These are phyloP conservation scores for Linum tenue DNA, from an alignment of 345 rosid species.

Conservation along the genomic window DNA sequence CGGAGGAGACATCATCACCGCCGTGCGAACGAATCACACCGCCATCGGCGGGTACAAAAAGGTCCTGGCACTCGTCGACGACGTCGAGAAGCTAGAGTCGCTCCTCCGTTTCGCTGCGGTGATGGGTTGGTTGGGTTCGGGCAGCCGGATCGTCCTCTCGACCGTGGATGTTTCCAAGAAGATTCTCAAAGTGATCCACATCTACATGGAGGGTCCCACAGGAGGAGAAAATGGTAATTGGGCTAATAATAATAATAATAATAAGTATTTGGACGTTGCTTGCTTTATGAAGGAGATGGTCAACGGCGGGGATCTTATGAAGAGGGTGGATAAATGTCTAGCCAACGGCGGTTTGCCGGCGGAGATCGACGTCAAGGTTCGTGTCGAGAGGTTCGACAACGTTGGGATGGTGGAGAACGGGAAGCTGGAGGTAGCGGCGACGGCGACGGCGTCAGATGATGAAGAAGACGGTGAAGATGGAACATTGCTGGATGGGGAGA, in stretches of 20 bases:
- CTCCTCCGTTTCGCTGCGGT: not conserved
- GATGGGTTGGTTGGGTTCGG: not conserved
- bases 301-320: not conserved
- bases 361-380: not conserved
- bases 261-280: not conserved
- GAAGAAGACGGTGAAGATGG: too few relatives aligned
- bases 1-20: not conserved
- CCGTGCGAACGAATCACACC: not conserved
- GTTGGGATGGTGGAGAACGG: not conserved
- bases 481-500: too few relatives aligned
- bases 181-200: not conserved
- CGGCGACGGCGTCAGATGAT: too few relatives aligned
- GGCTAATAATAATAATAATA: too few relatives aligned
- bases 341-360: not conserved
- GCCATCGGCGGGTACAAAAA: not conserved
- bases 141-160: not conserved
- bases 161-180: not conserved
- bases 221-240: not conserved
- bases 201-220: not conserved
- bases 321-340: not conserved
- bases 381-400: not conserved
- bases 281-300: not conserved
- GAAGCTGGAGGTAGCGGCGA: not conserved
- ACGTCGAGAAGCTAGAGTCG: not conserved
- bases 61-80: not conserved